Conservation (phyloP, 495 filamentous ascomycete species). For the Hamigera avellanea region DNA sequence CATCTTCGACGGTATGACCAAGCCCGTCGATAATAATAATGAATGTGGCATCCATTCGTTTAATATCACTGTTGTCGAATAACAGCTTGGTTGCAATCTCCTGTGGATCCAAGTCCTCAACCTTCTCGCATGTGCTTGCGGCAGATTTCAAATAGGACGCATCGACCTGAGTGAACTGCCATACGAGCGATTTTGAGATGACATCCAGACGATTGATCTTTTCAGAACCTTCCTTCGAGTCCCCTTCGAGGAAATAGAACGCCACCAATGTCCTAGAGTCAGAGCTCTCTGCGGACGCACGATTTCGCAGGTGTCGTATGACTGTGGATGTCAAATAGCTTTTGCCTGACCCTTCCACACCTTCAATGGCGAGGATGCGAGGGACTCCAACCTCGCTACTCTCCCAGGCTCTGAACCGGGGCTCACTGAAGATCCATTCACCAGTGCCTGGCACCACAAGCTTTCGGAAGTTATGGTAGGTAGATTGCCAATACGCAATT, state of each 20-base stretch:
- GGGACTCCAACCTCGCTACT: conserved; percentile 8
- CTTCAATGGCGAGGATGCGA: conserved; percentile 16
- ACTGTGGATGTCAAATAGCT: conserved; percentile 25
- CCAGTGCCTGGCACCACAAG: conserved; percentile 20
- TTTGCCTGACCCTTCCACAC: conserved; percentile 24
- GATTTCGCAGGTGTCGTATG: conserved; percentile 18
- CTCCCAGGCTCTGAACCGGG: conserved; percentile 18
- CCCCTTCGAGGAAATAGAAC: conserved; percentile 29
- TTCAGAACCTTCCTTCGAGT: conserved; percentile 15
- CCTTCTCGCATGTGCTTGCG: conserved; percentile 16
- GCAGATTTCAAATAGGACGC: conserved; percentile 25
- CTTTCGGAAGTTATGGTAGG: conserved; percentile 22
- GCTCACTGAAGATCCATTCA: conserved; percentile 18
- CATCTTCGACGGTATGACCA: conserved; percentile 12
- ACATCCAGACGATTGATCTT: conserved; percentile 11
- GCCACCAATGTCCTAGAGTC: conserved; percentile 17
- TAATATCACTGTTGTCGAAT: conserved; percentile 18
- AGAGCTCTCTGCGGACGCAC: conserved; percentile 13
- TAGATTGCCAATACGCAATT: conserved; percentile 21
- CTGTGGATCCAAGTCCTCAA: conserved; percentile 15
- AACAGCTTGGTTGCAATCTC: conserved; percentile 20
- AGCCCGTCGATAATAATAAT: conserved; percentile 24
- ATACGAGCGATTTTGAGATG: conserved; percentile 18
- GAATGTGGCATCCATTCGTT: conserved; percentile 17
- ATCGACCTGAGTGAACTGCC: conserved; percentile 26